A percentile compares a stretch with the other conserved stretches of the same genome.
These are phyloP conservation scores for Aureobasidium subglaciale DNA, from an alignment of 2,329 filamentous ascomycete genomes.

Conservation along the genomic window DNA sequence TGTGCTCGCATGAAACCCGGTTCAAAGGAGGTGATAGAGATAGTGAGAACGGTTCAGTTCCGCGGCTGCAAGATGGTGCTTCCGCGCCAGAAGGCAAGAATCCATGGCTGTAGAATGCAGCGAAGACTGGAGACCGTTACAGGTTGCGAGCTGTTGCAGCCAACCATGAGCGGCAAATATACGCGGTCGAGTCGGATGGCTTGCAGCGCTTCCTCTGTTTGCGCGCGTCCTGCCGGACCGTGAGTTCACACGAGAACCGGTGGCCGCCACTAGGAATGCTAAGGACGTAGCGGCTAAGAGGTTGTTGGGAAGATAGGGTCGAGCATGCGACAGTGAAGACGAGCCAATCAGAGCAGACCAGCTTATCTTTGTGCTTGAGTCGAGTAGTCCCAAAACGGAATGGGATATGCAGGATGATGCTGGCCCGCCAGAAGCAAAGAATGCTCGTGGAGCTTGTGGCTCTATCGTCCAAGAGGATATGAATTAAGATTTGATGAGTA, in stretches of 20 bases:
- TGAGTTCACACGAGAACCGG: constrained; percentile 7
- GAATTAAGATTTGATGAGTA: constrained; percentile 12
- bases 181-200: constrained; percentile 11
- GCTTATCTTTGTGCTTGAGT: constrained; percentile 16
- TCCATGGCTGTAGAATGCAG: neutral
- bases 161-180: constrained; percentile 8
- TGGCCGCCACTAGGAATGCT: constrained; percentile 11
- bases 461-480: neutral
- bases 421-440: constrained; percentile 9
- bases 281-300: neutral
- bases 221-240: constrained; percentile 4
- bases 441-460: neutral
- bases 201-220: neutral
- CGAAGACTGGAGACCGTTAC: constrained; percentile 12
- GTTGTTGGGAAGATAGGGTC: neutral
- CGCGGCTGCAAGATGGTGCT: constrained; percentile 10
- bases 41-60: neutral
- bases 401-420: constrained; percentile 15
- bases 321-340: constrained; percentile 5
- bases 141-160: constrained; percentile 5
- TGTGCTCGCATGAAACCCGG: constrained; percentile 3
- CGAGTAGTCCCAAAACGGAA: constrained; percentile 11
- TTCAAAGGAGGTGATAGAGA: neutral
- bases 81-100: constrained; percentile 7
- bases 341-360: constrained; percentile 13